Base-by-base conservation (phyloP, 352 stramenopile species). In the Pythium angustatum region DNA sequence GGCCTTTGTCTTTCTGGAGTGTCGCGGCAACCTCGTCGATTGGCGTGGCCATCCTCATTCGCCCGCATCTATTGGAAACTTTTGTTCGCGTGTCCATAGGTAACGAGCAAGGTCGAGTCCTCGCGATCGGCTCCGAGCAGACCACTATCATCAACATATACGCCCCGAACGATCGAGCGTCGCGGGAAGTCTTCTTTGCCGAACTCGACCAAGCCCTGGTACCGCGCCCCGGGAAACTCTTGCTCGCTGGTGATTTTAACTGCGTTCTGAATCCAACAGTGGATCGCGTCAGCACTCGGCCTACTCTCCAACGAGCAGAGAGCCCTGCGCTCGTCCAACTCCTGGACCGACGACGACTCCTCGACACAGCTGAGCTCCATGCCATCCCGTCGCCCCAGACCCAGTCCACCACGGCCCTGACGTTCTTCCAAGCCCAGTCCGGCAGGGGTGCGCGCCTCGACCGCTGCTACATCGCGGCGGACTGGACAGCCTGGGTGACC, bases 241-340 rank as follows among this genome's bases (percentile, higher is more conserved):
- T 40, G 2, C 17, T 60, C 24, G 26, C 26, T 10, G 53, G 53
- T 1, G 53, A 60, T n/a, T 60, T 50, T 34, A 60, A 60, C 36
- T 59, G 52, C 11, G 36, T 43, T 17, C 12, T 43, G 36, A 17
- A 43, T 17, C 36, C 36, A 43, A 8, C 11, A 5, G n/a, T 8
- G 5, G 36, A 43, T 17, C 36, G 36, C 15, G 7, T 43, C n/a
- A n/a, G n/a, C n/a, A n/a, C n/a, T 17, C 15, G 36, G 5, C 3
- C 36, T 17, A 43, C 6, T 10, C 5, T 21, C 5, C 36, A 5
- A 8, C 5, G 36, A 43, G 11, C 36, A 3, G 36, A 43, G n/a
- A 43, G 36, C 36, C 5, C 36, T 21, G 36, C 36, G 12, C 36
- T 43, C 12, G 7, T 5, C 11, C 36, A 43, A 17, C 36, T 21